phyloP scores from a whole-genome alignment of 169 alveolate genomes.

The Pseudocohnilembus persalinus region DNA sequence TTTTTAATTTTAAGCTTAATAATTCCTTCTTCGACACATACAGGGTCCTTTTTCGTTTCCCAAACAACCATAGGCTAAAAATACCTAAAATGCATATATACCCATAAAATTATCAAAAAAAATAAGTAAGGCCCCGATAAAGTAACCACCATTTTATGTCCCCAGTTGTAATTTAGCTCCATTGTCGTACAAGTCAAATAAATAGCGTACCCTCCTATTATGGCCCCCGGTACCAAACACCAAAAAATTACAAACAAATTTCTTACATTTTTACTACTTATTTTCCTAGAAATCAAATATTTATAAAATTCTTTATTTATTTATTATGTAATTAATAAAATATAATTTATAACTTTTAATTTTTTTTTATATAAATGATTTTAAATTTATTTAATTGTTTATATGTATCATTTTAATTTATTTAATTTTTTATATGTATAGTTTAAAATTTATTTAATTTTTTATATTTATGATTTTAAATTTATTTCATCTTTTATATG shows the following conservation, averaged over 20 bases:
- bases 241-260: constrained; percentile 2
- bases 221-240: constrained; percentile 7
- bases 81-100: constrained; percentile 19
- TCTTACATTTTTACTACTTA: not conserved
- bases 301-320: no score
- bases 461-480: no score
- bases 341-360: no score
- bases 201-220: constrained; percentile 7
- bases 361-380: no score
- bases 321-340: not conserved
- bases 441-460: no score
- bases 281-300: not conserved
- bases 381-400: no score
- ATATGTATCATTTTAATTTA: no score
- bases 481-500: no score
- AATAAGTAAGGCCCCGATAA: constrained; percentile 17
- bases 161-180: constrained; percentile 15
- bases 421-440: no score
- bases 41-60: no score
- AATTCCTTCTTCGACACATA: no score
- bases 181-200: constrained; percentile 2
- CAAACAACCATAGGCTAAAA: constrained; percentile 8
- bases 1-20: no score
- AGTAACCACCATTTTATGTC: not conserved
- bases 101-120: constrained; percentile 3